Evolutionary conservation across 176 grass and related monocot genomes (phyloP), one percentile per base, ranked within the genome.

Genomic region (Musa beccarii): DNA sequence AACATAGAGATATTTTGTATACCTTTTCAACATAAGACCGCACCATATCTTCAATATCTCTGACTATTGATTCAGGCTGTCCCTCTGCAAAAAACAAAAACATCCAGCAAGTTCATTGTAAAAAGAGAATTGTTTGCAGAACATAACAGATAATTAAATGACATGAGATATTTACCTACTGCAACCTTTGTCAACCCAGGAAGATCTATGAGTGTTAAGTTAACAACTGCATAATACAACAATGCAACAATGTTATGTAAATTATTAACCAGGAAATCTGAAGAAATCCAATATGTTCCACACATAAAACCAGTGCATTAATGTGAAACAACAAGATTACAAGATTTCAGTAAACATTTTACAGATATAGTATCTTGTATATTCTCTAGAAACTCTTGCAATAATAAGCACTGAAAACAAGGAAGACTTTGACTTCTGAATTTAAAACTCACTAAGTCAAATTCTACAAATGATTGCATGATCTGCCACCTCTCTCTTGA

Each of bases 21-120:
- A 99, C 96, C 96, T 99, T 99, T 79, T 95, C 90, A 57, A 99
- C 81, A 66, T 99, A 99, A 83, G 91, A 88, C 22, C 96, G 91
- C 57, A 99, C 96, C 96, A 99, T 99, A 77, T 95, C 94, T 87
- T 99, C 96, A 86, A 99, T 99, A 87, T 99, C 96, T 88, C 84
- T 83, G 59, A 92, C 96, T 83, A 99, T 99, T 81, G 91, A 89
- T 52, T 99, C 96, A 16, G 79, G n/a, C 54, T 99, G 95, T 52
- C 95, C 95, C 84, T 99, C 95, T 99, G 80, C 72, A 72, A 24
- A 24, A 59, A 23, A 65, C 81, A 82, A 78, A 70, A 74, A 28
- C 25, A 73, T 26, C 52, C 73, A 25, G 24, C 72, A 84, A 53
- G 2, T 52, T 74, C 12, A 73, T 19, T 66, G 16, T 69, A 3